A percentile compares a stretch with the other conserved stretches of the same genome.
Evolutionary conservation across 2,329 filamentous ascomycete species (phyloP).

Genomic region (Arthrobotrys megalospora): DNA sequence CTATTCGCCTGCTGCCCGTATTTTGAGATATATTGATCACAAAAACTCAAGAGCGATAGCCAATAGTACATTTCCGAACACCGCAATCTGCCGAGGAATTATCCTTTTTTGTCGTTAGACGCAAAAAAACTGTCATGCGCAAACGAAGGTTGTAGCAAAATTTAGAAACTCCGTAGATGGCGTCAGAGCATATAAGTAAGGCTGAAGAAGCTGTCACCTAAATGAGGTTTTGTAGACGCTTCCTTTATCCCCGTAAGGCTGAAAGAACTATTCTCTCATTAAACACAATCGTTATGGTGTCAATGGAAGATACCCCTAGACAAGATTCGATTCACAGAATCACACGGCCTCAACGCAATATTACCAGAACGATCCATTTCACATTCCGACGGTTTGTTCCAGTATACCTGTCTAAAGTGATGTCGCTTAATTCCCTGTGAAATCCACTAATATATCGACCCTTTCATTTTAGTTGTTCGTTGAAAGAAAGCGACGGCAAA

Average conservation of each 20-base stretch:
- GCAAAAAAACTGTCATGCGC: constrained; percentile 9
- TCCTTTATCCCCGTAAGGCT: constrained; percentile 22
- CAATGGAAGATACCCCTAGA: constrained; percentile 8
- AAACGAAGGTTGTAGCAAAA: constrained; percentile 1
- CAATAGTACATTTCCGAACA: constrained; percentile 15
- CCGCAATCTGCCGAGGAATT: constrained; percentile 16
- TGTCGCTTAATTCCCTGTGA: background rate
- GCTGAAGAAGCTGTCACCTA: constrained; percentile 35
- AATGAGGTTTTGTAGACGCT: constrained; percentile 34
- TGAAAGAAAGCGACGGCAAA: constrained; percentile 34
- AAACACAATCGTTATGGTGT: constrained; percentile 12
- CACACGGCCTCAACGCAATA: constrained; percentile 1
- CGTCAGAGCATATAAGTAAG: constrained; percentile 55
- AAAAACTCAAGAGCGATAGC: constrained; percentile 23
- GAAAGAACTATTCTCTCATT: constrained; percentile 6
- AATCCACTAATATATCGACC: background rate
- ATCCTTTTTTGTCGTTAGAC: constrained; percentile 20
- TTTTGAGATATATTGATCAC: constrained; percentile 59
- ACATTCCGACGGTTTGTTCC: constrained; percentile 42
- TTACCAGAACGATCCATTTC: background rate
- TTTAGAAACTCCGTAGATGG: constrained; percentile 31
- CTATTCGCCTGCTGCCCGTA: constrained; percentile 24
- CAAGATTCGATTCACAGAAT: constrained; percentile 14
- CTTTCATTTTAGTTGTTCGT: constrained; percentile 32
- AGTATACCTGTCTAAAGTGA: too few species aligned